Percentiles rank a stretch among this genome's conserved stretches.
Conservation (phyloP, 2,329 filamentous ascomycete species). For the Diaporthe eres region DNA sequence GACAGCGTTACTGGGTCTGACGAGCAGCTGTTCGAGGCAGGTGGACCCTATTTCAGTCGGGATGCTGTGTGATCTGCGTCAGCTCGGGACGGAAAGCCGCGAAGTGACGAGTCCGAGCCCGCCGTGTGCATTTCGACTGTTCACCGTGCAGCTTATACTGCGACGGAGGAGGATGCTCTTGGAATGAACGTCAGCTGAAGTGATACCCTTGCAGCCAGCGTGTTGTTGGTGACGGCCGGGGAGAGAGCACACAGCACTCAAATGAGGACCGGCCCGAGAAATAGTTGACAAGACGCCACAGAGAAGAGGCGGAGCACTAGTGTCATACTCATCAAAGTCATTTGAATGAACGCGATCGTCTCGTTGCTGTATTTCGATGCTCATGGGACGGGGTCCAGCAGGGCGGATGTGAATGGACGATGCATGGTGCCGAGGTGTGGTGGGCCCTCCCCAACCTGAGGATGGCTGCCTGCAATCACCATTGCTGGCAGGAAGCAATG, state of each 20-base stretch:
- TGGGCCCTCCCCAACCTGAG: not conserved
- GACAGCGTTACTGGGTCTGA: not conserved
- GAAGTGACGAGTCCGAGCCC: constrained; percentile 9
- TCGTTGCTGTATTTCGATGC: constrained; percentile 20
- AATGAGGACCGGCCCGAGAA: constrained; percentile 14
- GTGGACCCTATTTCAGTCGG: not conserved
- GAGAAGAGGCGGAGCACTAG: not conserved
- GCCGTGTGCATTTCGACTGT: not conserved
- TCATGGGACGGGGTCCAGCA: not conserved
- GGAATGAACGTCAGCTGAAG: constrained; percentile 13
- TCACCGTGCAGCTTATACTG: not conserved
- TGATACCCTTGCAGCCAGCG: constrained; percentile 1
- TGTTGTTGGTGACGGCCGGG: not conserved
- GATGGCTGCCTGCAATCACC: constrained; percentile 1
- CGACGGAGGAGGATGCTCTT: not conserved
- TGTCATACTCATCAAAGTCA: not conserved
- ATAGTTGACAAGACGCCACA: not conserved
- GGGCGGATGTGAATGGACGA: not conserved
- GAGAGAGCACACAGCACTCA: not conserved
- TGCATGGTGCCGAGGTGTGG: constrained; percentile 4
- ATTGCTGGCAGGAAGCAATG: constrained; percentile 3
- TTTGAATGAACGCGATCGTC: not conserved
- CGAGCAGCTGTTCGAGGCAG: constrained; percentile 8
- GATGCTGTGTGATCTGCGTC: constrained; percentile 1
- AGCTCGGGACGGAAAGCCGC: constrained; percentile 2